Conservation (phyloP, 2,329 filamentous ascomycete species). For the Rhinocladiella similis region DNA sequence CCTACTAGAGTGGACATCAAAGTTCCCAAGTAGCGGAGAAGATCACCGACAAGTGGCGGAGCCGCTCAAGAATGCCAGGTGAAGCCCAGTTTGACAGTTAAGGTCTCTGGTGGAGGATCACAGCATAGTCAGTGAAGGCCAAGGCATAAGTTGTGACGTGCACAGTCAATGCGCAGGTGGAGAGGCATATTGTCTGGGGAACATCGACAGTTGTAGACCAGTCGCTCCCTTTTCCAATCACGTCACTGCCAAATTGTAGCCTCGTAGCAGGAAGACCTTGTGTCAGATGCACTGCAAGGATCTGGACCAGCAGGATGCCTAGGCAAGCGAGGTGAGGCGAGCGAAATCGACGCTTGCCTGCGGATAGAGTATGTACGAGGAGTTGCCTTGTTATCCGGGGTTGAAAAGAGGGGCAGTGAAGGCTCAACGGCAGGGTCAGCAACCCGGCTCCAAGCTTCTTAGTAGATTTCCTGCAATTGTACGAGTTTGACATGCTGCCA, state of each 20-base stretch:
- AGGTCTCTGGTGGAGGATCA: neutral
- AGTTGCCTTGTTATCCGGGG: neutral
- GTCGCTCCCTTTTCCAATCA: neutral
- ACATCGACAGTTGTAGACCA: neutral
- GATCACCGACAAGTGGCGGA: too few relatives aligned
- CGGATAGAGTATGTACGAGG: neutral
- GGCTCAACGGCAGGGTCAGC: neutral
- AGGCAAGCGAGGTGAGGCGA: neutral
- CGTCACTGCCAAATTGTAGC: neutral
- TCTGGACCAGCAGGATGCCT: too few relatives aligned
- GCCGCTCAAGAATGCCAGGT: neutral
- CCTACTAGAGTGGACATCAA: too few relatives aligned
- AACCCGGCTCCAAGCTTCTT: neutral
- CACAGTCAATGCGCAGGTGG: neutral
- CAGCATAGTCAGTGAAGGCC: neutral
- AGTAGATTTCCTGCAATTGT: neutral
- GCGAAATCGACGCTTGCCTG: neutral
- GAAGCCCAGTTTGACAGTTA: neutral
- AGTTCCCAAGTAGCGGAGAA: too few relatives aligned
- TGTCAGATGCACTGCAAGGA: too few relatives aligned
- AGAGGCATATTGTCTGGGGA: neutral
- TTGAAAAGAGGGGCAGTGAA: neutral
- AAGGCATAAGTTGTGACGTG: neutral
- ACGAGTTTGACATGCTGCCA: neutral
- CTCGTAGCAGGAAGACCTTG: neutral